Evolutionary conservation across 2,329 filamentous ascomycete genomes (phyloP), one percentile per base, ranked within the genome.

Genomic region (Colletotrichum graminicola): DNA sequence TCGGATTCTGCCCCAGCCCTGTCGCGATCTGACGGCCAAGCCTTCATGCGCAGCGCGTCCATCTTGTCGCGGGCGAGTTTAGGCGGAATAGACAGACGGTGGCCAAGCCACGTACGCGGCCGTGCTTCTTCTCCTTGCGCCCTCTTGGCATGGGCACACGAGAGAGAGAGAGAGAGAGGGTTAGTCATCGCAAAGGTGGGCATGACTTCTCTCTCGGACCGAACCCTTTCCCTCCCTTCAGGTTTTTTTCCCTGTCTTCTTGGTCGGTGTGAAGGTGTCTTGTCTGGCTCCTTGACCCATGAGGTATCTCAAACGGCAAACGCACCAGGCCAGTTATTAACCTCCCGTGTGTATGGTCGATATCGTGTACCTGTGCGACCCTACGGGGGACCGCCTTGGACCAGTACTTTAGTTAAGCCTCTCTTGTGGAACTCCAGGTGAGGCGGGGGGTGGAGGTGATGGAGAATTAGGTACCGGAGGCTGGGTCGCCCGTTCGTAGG

Each of bases 21-120:
- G 70, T 72, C 70, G 70, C 36, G 26, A 54, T 71, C 68, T 59
- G 68, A 71, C 68, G 54, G 68, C 68, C 64, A 39, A 63, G 54
- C 54, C 65, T 71, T 71, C 52, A 63, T 60, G 59, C 65, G 49
- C 65, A 52, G 23, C 55, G 52, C 64, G 56, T 23, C 63, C 32
- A 51, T 67, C 51, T 34, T 34, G 41, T 56, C 56, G 52, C 51
- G 63, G 34, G 55, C 49, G 4, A 29, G 29, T 45, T 43, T 10
- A 43, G 41, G 41, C 41, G 16, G 16, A 43, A 43, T 21, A 1
- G 18, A 5, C 2, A 6, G 41, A 21, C 5, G 43, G 43, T 57
- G 56, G 56, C 41, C 49, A 67, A 52, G 62, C 41, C 49, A 11
- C 43, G n/a, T 49, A 51, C 32, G 49, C 29, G 12, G 51, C 6